Conservation (phyloP, 768 basidiomycete species). For the Boletales sp. region DNA sequence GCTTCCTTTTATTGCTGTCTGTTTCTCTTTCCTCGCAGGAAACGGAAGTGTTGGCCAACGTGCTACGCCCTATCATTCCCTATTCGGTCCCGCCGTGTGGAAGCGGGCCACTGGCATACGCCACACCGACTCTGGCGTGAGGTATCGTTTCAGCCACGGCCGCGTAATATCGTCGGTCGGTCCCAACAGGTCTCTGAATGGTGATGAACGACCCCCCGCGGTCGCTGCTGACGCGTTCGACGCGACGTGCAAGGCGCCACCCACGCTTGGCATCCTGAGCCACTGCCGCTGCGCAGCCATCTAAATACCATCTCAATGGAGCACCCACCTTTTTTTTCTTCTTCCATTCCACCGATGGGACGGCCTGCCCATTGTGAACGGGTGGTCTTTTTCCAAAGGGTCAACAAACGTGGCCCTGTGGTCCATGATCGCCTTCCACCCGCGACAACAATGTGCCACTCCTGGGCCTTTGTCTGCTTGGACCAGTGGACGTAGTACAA, state of each 20-base stretch:
- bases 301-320: too few species aligned
- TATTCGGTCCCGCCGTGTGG: background rate
- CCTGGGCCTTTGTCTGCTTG: slow-evolving; percentile 1
- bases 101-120: background rate
- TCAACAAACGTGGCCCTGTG: background rate
- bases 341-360: background rate
- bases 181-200: background rate
- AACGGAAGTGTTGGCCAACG: slow-evolving; percentile 1
- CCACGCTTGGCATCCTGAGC: too few species aligned
- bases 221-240: background rate
- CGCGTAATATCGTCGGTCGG: too few species aligned
- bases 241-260: too few species aligned
- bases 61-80: background rate
- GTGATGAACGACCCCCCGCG: background rate
- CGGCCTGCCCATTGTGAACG: slow-evolving; percentile 3
- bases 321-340: background rate
- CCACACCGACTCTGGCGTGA: background rate
- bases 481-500: slow-evolving; percentile 18
- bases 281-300: too few species aligned
- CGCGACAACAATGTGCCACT: slow-evolving; percentile 6
- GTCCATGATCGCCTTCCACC: background rate
- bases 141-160: slow-evolving; percentile 4
- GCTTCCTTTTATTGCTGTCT: background rate
- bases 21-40: background rate
- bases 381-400: background rate